Evolutionary conservation across 192 early-diverging fungal species (phyloP).

Genomic region (Coemansia asiatica): DNA sequence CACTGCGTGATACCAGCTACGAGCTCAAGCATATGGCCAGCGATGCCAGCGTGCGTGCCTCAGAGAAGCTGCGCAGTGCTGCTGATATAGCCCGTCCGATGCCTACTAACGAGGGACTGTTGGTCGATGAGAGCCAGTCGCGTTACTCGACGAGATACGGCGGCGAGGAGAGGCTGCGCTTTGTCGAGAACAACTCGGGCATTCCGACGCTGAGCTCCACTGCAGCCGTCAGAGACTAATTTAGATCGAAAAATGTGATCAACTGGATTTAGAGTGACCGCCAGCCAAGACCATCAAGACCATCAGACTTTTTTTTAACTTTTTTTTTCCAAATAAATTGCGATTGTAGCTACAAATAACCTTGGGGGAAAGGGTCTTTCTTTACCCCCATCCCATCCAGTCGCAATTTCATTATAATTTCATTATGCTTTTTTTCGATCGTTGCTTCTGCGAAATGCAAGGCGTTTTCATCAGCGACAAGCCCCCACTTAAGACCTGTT

Average conservation of each 20-base stretch:
- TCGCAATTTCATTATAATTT: too few relatives aligned
- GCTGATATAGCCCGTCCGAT: slow-evolving; percentile 15
- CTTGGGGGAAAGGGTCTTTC: too few relatives aligned
- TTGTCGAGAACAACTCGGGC: slow-evolving; percentile 40
- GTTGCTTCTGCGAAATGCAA: slow-evolving; percentile 3
- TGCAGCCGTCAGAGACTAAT: background rate
- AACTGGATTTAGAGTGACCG: too few relatives aligned
- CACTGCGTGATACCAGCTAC: slow-evolving; percentile 20
- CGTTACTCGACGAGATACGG: background rate
- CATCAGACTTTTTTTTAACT: background rate
- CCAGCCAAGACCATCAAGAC: too few relatives aligned
- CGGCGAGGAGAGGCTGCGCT: slow-evolving; percentile 13
- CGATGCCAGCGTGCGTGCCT: slow-evolving; percentile 18
- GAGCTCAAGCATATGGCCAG: slow-evolving; percentile 36
- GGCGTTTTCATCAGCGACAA: background rate
- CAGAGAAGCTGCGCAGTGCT: slow-evolving; percentile 14
- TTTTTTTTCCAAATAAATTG: too few relatives aligned
- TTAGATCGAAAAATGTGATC: too few relatives aligned
- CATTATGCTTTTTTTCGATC: background rate
- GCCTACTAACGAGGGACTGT: slow-evolving; percentile 28
- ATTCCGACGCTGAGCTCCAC: slow-evolving; percentile 35
- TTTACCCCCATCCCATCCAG: too few relatives aligned
- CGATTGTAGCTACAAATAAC: background rate
- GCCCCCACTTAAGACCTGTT: background rate
- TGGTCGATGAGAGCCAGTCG: slow-evolving; percentile 1